A percentile compares a stretch with the other conserved stretches of the same genome.
Evolutionary conservation across 345 rosid species (phyloP).

Genomic region (Gossypium ekmanianum): DNA sequence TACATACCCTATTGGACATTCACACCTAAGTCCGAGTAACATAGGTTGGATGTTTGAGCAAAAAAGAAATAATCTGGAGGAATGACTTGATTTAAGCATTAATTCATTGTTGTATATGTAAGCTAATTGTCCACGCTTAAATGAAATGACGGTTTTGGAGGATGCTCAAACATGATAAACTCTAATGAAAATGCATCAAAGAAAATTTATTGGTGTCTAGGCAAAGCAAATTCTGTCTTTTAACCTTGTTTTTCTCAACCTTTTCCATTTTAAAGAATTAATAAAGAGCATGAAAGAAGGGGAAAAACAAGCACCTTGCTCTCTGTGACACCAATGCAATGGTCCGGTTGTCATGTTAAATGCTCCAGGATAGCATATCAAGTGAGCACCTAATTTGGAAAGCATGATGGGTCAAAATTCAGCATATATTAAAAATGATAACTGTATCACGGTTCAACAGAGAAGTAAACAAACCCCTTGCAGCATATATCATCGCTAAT

Average conservation of each 20-base stretch:
- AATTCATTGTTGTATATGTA: neutral
- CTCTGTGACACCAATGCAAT: slow-evolving; percentile 88
- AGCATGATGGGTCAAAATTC: slow-evolving; percentile 13
- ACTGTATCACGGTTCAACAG: slow-evolving; percentile 6
- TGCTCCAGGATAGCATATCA: slow-evolving; percentile 94
- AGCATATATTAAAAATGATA: neutral
- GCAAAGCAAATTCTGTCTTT: neutral
- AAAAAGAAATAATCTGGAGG: neutral
- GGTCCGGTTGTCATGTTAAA: slow-evolving; percentile 99
- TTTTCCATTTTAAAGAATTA: neutral
- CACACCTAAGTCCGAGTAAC: no score
- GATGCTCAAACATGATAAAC: neutral
- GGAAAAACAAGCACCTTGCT: slow-evolving; percentile 52
- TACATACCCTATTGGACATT: no score
- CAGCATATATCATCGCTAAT: slow-evolving; percentile 89
- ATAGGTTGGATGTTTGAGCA: neutral
- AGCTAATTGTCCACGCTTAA: neutral
- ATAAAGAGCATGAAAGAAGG: neutral
- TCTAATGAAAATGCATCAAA: neutral
- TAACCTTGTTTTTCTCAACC: neutral
- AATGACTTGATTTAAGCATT: neutral
- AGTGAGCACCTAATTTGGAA: slow-evolving; percentile 73
- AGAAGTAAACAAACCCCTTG: slow-evolving; percentile 56
- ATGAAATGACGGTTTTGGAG: neutral
- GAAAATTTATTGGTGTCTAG: neutral